Conservation (phyloP, 176 grass and related monocot genomes). For the Puccinellia tenuiflora region DNA sequence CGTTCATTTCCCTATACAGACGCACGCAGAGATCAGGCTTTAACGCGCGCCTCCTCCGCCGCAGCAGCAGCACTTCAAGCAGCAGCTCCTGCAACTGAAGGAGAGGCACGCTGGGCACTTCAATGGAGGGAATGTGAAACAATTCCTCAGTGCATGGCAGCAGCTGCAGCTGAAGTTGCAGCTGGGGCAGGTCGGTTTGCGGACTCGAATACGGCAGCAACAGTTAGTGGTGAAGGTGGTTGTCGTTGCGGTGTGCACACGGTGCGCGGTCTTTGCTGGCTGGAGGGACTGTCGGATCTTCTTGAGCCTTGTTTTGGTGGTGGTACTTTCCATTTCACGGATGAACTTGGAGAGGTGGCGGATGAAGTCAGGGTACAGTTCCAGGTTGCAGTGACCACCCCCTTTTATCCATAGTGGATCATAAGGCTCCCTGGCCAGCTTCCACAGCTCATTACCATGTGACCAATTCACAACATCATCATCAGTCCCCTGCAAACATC, state of each 20-base stretch:
- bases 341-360: slow-evolving; percentile 85
- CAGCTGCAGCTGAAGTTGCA: slow-evolving; percentile 35
- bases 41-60: neutral
- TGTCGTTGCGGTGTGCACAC: slow-evolving; percentile 28
- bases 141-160: slow-evolving; percentile 12
- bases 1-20: slow-evolving; percentile 35
- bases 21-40: neutral
- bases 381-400: slow-evolving; percentile 97
- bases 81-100: slow-evolving; percentile 34
- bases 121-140: neutral
- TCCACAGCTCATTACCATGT: slow-evolving; percentile 88
- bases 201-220: slow-evolving; percentile 64
- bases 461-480: slow-evolving; percentile 94
- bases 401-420: slow-evolving; percentile 99
- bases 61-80: slow-evolving; percentile 42
- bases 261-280: slow-evolving; percentile 20
- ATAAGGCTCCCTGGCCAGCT: slow-evolving; percentile 80
- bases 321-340: slow-evolving; percentile 70
- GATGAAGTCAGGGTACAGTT: slow-evolving; percentile 93
- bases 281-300: slow-evolving; percentile 76
- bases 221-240: slow-evolving; percentile 88
- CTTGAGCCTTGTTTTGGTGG: slow-evolving; percentile 66
- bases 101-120: slow-evolving; percentile 32
- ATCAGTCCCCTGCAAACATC: slow-evolving; percentile 69
- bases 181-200: slow-evolving; percentile 60